Conservation (phyloP, 768 basidiomycete genomes). For the Podaxis rugospora region DNA sequence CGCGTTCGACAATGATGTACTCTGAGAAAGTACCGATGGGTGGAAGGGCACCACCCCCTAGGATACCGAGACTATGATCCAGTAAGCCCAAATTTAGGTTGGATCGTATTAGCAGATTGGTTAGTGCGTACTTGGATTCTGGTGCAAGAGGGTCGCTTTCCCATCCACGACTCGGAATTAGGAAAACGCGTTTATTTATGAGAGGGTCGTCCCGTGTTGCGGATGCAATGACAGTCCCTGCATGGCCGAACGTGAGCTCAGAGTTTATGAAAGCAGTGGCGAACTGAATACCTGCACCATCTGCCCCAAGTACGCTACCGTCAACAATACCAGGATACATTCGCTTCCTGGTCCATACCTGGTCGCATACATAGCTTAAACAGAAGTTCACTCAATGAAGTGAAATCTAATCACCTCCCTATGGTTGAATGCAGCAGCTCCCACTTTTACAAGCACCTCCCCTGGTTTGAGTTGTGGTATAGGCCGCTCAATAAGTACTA, state of each 20-base stretch:
- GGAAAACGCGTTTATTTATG: slow-evolving; percentile 62
- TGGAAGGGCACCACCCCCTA: slow-evolving; percentile 55
- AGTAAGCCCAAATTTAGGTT: background rate
- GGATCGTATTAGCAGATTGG: too few relatives aligned
- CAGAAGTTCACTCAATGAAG: background rate
- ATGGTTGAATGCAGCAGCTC: slow-evolving; percentile 74
- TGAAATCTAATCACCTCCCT: slow-evolving; percentile 46
- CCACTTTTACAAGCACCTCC: slow-evolving; percentile 63
- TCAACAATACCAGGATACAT: slow-evolving; percentile 59
- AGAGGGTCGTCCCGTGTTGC: slow-evolving; percentile 49
- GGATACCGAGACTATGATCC: slow-evolving; percentile 49
- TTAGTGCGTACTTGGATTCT: slow-evolving; percentile 49
- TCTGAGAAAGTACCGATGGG: slow-evolving; percentile 72
- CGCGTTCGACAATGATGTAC: slow-evolving; percentile 68
- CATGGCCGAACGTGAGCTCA: background rate
- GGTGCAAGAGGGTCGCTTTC: slow-evolving; percentile 58
- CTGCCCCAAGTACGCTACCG: slow-evolving; percentile 62
- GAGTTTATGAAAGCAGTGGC: background rate
- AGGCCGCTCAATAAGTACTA: slow-evolving; percentile 42
- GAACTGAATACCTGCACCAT: slow-evolving; percentile 57
- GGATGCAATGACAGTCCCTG: slow-evolving; percentile 63
- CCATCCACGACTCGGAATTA: slow-evolving; percentile 80
- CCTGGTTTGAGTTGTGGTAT: slow-evolving; percentile 49
- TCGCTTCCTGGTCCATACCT: slow-evolving; percentile 76
- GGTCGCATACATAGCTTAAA: background rate